Evolutionary conservation across 345 rosid genomes (phyloP), one percentile per base, ranked within the genome.

Genomic region (Pugionium dolabratum): DNA sequence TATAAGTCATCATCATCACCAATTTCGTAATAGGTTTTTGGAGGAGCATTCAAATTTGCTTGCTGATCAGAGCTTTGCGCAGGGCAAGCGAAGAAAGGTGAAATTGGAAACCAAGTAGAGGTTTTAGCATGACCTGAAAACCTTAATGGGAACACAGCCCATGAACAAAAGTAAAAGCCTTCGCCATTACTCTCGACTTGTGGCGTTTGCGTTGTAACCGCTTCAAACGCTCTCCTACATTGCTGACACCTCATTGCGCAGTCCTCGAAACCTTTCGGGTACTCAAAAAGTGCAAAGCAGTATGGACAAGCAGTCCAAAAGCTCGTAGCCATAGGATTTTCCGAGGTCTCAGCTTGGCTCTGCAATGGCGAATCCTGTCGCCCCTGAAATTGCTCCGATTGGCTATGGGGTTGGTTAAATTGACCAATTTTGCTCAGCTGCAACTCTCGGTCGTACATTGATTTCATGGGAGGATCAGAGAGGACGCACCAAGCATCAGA

Each of bases 251-350:
- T 81, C 45, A 94, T 76, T 2, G 80, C 68, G 35, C 97, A 91
- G 26, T 84, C 97, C 69, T 89, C 87, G n/a, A 85, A 94, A 11
- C 8, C 83, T 75, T 81, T 84, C 0, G 87, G 81, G 62, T 90
- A 94, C 81, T 94, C 97, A 32, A 79, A 91, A 10, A 94, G 78
- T 6, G 76, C 59, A 58, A 46, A 91, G 61, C 99, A 94, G 69
- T 88, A 95, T 0, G 97, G 97, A 30, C 99, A 95, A 41, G 95
- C 82, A 0, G 99, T 95, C 99, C 97, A 91, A 79, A 95, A 91
- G 65, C 86, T 81, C 25, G 79, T 75, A 4, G 30, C 73, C 70
- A 43, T 45, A 27, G 84, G 56, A 61, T 60, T 76, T 0, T 69
- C 26, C 60, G 54, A 34, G 9, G 67, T 54, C 62, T 34, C 55